Evolutionary conservation across 495 filamentous ascomycete genomes (phyloP).

Genomic region (Oidiodendron maius): DNA sequence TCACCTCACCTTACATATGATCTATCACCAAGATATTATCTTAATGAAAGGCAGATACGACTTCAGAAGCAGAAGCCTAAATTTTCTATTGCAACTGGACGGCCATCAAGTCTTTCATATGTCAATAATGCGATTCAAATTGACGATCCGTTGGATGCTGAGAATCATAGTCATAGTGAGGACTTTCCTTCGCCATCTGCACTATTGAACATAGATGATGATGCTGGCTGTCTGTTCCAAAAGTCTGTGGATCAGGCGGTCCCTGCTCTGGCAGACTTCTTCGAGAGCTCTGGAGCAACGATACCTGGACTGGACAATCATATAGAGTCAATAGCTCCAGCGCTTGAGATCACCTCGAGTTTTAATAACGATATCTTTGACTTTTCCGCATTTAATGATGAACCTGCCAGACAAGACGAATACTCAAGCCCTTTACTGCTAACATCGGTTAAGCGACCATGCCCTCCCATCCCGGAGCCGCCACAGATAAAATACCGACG

Average conservation of each 20-base stretch:
- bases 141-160: slow-evolving; percentile 27
- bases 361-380: slow-evolving; percentile 16
- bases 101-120: slow-evolving; percentile 11
- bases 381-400: slow-evolving; percentile 27
- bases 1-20: too few species aligned
- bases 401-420: slow-evolving; percentile 8
- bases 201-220: slow-evolving; percentile 12
- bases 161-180: slow-evolving; percentile 26
- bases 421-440: slow-evolving; percentile 10
- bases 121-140: neutral
- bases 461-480: slow-evolving; percentile 2
- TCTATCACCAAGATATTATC: slow-evolving; percentile 24
- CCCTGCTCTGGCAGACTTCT: slow-evolving; percentile 25
- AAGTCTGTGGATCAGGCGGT: too few species aligned
- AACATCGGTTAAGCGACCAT: slow-evolving; percentile 6
- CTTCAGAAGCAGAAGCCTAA: slow-evolving; percentile 27
- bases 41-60: slow-evolving; percentile 4
- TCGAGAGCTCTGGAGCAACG: slow-evolving; percentile 16
- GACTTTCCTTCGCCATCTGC: slow-evolving; percentile 37
- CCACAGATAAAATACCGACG: slow-evolving; percentile 8
- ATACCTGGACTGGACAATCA: slow-evolving; percentile 25
- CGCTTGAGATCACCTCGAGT: slow-evolving; percentile 4
- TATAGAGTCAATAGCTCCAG: slow-evolving; percentile 7
- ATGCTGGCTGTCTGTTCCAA: slow-evolving; percentile 2
- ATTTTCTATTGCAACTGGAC: slow-evolving; percentile 25